phyloP scores from a whole-genome alignment of 176 grass and related monocot species.

The Rhipidocladum racemiflorum region DNA sequence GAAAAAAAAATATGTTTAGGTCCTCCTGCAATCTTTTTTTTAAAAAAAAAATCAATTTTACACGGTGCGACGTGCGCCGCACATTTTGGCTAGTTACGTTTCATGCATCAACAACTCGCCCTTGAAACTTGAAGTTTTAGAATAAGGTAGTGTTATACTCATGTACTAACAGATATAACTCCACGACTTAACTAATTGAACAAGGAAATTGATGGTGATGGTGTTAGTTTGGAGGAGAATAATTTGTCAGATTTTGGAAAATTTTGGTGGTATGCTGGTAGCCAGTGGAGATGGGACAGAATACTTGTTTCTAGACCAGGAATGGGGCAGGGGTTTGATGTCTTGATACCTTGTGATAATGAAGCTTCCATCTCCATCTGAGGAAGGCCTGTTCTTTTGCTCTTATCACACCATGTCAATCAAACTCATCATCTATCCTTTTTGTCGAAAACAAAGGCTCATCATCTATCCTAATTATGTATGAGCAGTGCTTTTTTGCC shows the following conservation, averaged over 20 bases:
- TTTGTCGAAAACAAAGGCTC: too few relatives aligned
- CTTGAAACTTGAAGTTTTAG: background rate
- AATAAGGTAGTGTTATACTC: background rate
- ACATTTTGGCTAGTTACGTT: too few relatives aligned
- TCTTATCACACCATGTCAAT: slow-evolving; percentile 24
- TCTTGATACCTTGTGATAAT: slow-evolving; percentile 12
- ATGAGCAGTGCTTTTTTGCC: too few relatives aligned
- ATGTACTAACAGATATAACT: background rate
- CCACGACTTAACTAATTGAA: background rate
- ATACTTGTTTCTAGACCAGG: slow-evolving; percentile 43
- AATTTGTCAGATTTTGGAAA: slow-evolving; percentile 25
- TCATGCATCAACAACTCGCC: background rate
- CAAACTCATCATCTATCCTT: background rate
- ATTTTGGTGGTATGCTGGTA: background rate
- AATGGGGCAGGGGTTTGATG: slow-evolving; percentile 28
- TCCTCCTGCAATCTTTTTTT: too few relatives aligned
- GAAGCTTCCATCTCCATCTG: slow-evolving; percentile 38
- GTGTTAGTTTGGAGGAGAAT: slow-evolving; percentile 26
- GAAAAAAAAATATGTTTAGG: too few relatives aligned
- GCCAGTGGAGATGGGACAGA: slow-evolving; percentile 28
- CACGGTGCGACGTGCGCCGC: too few relatives aligned
- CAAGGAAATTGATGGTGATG: slow-evolving; percentile 27
- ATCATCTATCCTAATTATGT: too few relatives aligned
- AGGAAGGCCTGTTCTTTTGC: slow-evolving; percentile 27
- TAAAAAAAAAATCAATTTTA: too few relatives aligned